Base-by-base conservation (phyloP, 2,329 filamentous ascomycete genomes). In the Pseudomassariella vexata region DNA sequence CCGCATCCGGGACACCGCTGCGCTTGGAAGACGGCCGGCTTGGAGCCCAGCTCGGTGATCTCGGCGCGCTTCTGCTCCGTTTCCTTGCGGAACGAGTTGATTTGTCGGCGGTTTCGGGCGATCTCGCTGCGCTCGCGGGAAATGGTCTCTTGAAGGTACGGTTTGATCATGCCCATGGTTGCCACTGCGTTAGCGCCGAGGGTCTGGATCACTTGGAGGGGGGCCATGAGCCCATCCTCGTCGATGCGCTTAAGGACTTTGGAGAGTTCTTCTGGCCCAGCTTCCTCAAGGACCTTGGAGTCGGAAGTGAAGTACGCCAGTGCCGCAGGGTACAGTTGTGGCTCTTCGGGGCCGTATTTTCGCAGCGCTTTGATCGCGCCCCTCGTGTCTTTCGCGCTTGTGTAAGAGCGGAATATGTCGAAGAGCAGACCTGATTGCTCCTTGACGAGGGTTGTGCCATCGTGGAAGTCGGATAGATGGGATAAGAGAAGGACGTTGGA, bases 321-420 rank as follows among this genome's bases (percentile, higher is more conserved):
- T 0, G 92, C 92, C 8, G 92, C 87, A 3, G 90, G 82, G 52
- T 98, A 98, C 2, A 98, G 73, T 40, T 90, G 84, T 1, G 90
- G 89, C 48, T 96, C 90, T 45, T 89, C 79, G 0, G 85, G 79
- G 0, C 92, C 94, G 52, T 98, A 98, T 57, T 94, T 95, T 38
- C 79, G 76, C 24, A 98, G 67, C 0, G 92, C 89, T 52, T 83
- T 85, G 51, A 98, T 87, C 5, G 90, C 90, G 8, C 92, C 90
- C 24, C 76, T 70, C 1, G 92, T 98, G 55, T 98, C 92, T 44
- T 88, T 87, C 15, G 89, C 87, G 1, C 88, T 79, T 2, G 90
- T 95, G 55, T 94, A 95, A 1, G 90, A 95, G 29, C 92, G 82
- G 65, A 98, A 96, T 38, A 98, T 96, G 58, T 98, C 92, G 35